Base-by-base conservation (phyloP, 1,284 basidiomycete genomes). In the Rhodotorula sp. region DNA sequence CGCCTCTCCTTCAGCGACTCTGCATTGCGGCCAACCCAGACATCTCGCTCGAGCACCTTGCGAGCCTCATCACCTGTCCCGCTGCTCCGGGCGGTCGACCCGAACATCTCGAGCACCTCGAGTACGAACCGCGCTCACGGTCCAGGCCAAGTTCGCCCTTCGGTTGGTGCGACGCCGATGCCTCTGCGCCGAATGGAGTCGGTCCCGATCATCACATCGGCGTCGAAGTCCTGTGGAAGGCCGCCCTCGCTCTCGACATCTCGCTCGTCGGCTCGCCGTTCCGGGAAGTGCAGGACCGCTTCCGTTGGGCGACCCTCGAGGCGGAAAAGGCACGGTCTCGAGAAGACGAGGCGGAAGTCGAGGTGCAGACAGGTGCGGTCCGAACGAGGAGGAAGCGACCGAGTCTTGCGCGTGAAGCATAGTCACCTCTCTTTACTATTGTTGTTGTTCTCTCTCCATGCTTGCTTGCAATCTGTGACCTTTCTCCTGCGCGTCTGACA, bases 341-440 rank as follows among this genome's bases (percentile, higher is more conserved):
- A 22, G 49, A 51, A 24, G 51, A 18, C 20, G 30, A 2, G 37
- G 26, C 46, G 45, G 33, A 5, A 6, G 30, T 22, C 45, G 37
- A 7, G 53, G 49, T 29, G 56, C 20, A 22, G 58, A 51, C 22
- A 20, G 44, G 15, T 18, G 29, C 5, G 33, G 26, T 17, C 59
- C 24, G 53, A 30, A 60, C 46, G 58, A 49, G 51, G 54, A 66
- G 70, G 61, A 64, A 69, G n/a, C 44, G 67, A 29, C 70, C 66
- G 24, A 48, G 45, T 33, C 37, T 37, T 18, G 33, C 48, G 33
- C 4, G 37, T 42, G 37, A 26, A 49, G 44, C 26, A 24, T n/a
- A 54, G 22, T 44, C 56, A 14, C 12, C 1, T 48, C 24, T 64
- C 20, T 12, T 33, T 49, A 46, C 30, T 49, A 45, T 58, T 37